phyloP scores from a whole-genome alignment of 805 yeast species.

The Sungouiella thailandica region DNA sequence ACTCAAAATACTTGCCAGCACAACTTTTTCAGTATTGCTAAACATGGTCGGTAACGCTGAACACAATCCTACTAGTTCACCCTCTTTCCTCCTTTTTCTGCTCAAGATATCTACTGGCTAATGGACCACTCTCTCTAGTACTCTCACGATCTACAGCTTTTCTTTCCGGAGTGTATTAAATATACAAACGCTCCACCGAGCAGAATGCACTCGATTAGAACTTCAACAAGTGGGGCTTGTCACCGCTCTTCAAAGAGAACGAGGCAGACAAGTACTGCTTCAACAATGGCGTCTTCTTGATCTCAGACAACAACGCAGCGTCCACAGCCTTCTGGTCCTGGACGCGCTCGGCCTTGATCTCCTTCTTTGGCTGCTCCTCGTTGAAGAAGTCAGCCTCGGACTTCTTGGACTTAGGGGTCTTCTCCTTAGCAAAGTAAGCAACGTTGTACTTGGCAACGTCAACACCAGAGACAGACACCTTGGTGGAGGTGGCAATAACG shows the following conservation, averaged over 20 bases:
- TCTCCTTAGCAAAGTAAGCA: constrained; percentile 95
- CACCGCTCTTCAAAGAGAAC: constrained; percentile 97
- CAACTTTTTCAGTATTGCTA: too few species aligned
- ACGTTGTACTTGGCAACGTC: constrained; percentile 89
- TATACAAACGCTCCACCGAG: constrained; percentile 13
- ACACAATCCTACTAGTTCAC: too few species aligned
- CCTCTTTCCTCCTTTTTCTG: too few species aligned
- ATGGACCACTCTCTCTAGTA: too few species aligned
- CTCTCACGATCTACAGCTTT: too few species aligned
- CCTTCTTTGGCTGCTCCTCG: constrained; percentile 72
- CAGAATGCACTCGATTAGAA: constrained; percentile 50
- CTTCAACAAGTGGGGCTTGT: constrained; percentile 96
- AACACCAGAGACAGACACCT: constrained; percentile 72
- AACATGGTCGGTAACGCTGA: too few species aligned
- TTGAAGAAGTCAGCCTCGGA: constrained; percentile 91
- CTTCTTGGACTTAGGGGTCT: constrained; percentile 73
- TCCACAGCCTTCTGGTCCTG: constrained; percentile 96
- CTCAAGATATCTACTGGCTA: too few species aligned
- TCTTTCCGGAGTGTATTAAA: constrained; percentile 17
- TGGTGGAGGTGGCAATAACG: constrained; percentile 98
- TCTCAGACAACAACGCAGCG: constrained; percentile 84
- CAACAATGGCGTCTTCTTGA: constrained; percentile 95
- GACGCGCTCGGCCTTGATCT: constrained; percentile 87
- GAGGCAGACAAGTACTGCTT: constrained; percentile 94
- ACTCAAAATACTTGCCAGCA: too few species aligned